Base-by-base conservation (phyloP, 2,329 filamentous ascomycete species). In the Botrytis fragariae region DNA sequence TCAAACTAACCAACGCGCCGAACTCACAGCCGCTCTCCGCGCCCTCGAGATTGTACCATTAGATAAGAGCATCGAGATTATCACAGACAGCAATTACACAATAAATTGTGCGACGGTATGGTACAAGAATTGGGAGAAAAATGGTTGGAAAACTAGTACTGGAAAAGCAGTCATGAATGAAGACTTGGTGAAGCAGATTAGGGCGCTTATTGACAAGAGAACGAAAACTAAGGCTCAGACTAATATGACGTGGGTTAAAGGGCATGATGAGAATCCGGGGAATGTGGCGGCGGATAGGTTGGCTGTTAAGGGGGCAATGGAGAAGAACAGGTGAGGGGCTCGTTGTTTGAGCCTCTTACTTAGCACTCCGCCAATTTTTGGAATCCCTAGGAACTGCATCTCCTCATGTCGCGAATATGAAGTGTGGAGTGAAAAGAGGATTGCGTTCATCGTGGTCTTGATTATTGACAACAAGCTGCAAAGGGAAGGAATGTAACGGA, bases 1-100 rank as follows among this genome's bases (percentile, higher is more conserved):
- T 16, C 96, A 98, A 83, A 98, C 96, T 0, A 99, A 99, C 81
- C 94, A 98, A 82, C 92, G 96, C 4, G 96, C 95, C n/a, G 96
- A 99, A 84, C 86, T 99, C 74, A 95, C 93, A 37, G 96, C 94
- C 12, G 92, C 98, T 75, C 85, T 93, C 44, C 92, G 95, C 73
- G 95, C 95, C 0, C 86, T 98, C 35, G 90, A 98, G 79, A 88
- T 91, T 63, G 90, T 91, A 2, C 91, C 93, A 0, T 83, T 88
- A 25, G 86, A 91, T 73, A 87, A 92, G 73, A 86, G 90, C 74
- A 87, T 97, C 20, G 87, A 90, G 73, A 97, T 99, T 77, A 88
- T 91, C 80, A 94, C 91, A n/a, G 96, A 99, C 83, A 96, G 93
- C 82, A 90, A 91, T 79, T 98, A 98, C 83, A 88, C 93, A 1